phyloP scores from a whole-genome alignment of 2,329 filamentous ascomycete species.

The Cytospora piceicola region DNA sequence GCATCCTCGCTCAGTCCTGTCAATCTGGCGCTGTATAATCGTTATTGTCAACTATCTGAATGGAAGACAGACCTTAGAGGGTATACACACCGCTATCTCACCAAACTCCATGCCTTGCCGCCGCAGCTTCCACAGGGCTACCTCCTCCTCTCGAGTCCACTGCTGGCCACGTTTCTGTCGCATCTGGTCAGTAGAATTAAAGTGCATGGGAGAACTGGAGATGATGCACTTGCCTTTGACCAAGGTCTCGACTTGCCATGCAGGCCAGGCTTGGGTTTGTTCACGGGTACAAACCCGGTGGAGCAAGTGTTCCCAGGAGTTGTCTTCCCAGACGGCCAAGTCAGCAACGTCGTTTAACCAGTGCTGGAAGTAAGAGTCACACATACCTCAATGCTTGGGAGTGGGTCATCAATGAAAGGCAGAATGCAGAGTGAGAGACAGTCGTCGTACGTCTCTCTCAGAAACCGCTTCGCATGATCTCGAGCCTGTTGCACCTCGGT shows the following conservation, averaged over 20 bases:
- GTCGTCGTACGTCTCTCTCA: conserved; percentile 18
- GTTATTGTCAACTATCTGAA: not conserved
- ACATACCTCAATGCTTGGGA: not conserved
- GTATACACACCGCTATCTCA: conserved; percentile 23
- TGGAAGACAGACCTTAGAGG: fast-evolving
- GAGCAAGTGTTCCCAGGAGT: not conserved
- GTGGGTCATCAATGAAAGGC: conserved; percentile 21
- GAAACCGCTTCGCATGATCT: conserved; percentile 26
- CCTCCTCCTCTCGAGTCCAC: conserved; percentile 27
- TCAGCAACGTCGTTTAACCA: not conserved
- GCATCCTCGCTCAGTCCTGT: conserved; percentile 28
- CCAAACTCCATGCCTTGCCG: conserved; percentile 28
- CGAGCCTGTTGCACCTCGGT: conserved; percentile 20
- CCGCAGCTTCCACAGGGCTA: conserved; percentile 25
- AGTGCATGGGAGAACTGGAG: not conserved
- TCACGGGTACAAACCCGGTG: conserved; percentile 6
- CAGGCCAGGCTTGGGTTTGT: conserved; percentile 13
- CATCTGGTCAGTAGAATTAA: not conserved
- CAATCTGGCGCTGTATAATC: conserved; percentile 17
- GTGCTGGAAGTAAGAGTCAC: fast-evolving
- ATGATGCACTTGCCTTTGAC: conserved; percentile 22
- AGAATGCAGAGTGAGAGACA: conserved; percentile 29
- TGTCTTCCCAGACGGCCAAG: not conserved
- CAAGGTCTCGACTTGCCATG: conserved; percentile 26
- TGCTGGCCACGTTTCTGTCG: conserved; percentile 29